Conservation (phyloP, 2,329 filamentous ascomycete genomes). For the Aspergillus sp. region DNA sequence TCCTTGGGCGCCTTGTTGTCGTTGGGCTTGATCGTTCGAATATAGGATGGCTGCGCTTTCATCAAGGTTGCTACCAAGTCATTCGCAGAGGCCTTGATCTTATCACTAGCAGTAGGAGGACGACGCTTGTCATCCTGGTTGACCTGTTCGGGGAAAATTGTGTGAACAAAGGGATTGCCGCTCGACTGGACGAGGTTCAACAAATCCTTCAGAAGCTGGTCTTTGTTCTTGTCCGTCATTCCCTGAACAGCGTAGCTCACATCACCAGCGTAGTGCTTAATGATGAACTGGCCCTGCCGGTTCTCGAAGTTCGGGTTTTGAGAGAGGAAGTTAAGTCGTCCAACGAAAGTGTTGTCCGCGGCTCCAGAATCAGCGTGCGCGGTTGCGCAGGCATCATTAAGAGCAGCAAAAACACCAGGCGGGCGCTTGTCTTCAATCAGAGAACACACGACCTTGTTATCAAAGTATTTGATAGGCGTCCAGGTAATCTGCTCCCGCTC, state of each 20-base stretch:
- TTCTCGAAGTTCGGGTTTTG: slow-evolving; percentile 87
- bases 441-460: slow-evolving; percentile 98
- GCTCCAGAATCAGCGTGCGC: slow-evolving; percentile 93
- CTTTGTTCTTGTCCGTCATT: slow-evolving; percentile 99
- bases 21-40: slow-evolving; percentile 98
- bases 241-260: slow-evolving; percentile 92
- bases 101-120: slow-evolving; percentile 92
- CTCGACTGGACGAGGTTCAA: slow-evolving; percentile 84
- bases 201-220: slow-evolving; percentile 91
- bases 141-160: slow-evolving; percentile 87
- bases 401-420: slow-evolving; percentile 87
- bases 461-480: slow-evolving; percentile 99
- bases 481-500: slow-evolving; percentile 94
- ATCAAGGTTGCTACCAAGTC: slow-evolving; percentile 92
- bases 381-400: slow-evolving; percentile 99
- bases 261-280: slow-evolving; percentile 98
- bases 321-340: slow-evolving; percentile 85
- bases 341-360: slow-evolving; percentile 94
- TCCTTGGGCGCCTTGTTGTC: slow-evolving; percentile 96
- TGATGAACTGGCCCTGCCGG: slow-evolving; percentile 93
- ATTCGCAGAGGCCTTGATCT: slow-evolving; percentile 93
- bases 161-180: slow-evolving; percentile 82
- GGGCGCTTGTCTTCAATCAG: slow-evolving; percentile 91
- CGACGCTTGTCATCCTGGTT: slow-evolving; percentile 95
- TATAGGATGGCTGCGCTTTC: slow-evolving; percentile 97